Evolutionary conservation across 768 basidiomycete genomes (phyloP).

Genomic region (Scleroderma bovista): DNA sequence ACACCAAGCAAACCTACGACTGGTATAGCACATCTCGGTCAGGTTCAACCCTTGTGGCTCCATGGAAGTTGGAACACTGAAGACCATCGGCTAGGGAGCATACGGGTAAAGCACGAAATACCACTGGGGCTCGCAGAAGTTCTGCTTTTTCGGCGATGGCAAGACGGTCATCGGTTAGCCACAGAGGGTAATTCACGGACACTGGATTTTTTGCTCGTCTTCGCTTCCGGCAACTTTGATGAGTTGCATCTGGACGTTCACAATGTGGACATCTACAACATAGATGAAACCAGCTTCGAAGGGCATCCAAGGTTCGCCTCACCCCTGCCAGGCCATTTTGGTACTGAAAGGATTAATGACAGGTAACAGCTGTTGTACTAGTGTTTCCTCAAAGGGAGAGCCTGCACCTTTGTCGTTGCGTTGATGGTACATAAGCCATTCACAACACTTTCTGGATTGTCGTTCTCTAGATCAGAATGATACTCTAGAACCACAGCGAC

Average conservation of each 20-base stretch:
- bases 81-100: slow-evolving; percentile 21
- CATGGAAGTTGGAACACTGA: slow-evolving; percentile 45
- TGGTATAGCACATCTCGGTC: slow-evolving; percentile 58
- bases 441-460: slow-evolving; percentile 31
- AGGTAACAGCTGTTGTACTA: slow-evolving; percentile 50
- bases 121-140: slow-evolving; percentile 21
- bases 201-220: slow-evolving; percentile 20
- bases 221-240: slow-evolving; percentile 46
- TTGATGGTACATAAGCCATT: slow-evolving; percentile 56
- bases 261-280: slow-evolving; percentile 36
- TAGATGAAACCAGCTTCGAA: slow-evolving; percentile 57
- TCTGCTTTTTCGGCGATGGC: slow-evolving; percentile 13
- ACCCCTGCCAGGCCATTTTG: slow-evolving; percentile 54
- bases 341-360: slow-evolving; percentile 51
- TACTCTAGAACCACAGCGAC: slow-evolving; percentile 62
- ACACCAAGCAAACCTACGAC: slow-evolving; percentile 64
- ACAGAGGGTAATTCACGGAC: slow-evolving; percentile 30
- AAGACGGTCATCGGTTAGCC: slow-evolving; percentile 26
- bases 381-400: slow-evolving; percentile 37
- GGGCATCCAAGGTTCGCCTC: slow-evolving; percentile 63
- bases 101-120: slow-evolving; percentile 13
- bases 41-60: slow-evolving; percentile 43
- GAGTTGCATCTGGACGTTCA: slow-evolving; percentile 18
- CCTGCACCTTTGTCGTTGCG: slow-evolving; percentile 33
- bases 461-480: slow-evolving; percentile 40